Percentiles rank a stretch among this genome's conserved stretches.
Conservation (phyloP, 2,329 filamentous ascomycete genomes). For the Neocatenulostroma microsporum region DNA sequence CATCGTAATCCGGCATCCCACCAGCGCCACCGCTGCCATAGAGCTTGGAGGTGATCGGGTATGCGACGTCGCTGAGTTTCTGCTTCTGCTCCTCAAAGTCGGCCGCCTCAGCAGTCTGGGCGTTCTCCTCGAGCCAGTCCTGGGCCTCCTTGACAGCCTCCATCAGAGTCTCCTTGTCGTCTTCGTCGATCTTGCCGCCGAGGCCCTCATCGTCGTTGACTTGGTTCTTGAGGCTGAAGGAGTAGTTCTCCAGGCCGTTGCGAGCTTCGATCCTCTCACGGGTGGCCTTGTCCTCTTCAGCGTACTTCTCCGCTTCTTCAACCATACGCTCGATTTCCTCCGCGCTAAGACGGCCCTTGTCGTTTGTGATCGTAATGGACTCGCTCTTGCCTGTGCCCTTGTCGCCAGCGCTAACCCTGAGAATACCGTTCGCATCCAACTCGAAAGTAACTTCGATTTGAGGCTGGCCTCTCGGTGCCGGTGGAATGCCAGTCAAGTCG, state of each 20-base stretch:
- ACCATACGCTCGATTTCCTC: conserved; percentile 99
- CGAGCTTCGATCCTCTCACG: conserved; percentile 94
- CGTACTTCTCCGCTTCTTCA: conserved; percentile 94
- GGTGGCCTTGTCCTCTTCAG: conserved; percentile 98
- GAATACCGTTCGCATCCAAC: conserved; percentile 95
- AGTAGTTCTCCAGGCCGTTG: conserved; percentile 98
- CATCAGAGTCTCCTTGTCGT: conserved; percentile 94
- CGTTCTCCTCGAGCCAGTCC: conserved; percentile 97
- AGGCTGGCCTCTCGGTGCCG: conserved; percentile 89
- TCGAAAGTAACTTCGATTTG: conserved; percentile 98
- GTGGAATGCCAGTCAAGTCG: conserved; percentile 91
- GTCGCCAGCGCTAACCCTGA: conserved; percentile 91
- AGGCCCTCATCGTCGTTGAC: conserved; percentile 94
- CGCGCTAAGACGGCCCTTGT: conserved; percentile 92
- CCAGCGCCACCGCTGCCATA: conserved; percentile 55
- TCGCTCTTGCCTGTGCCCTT: conserved; percentile 98
- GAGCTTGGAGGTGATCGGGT: conserved; percentile 98
- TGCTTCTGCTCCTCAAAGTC: conserved; percentile 99
- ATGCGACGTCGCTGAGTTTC: conserved; percentile 93
- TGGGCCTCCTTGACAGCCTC: conserved; percentile 95
- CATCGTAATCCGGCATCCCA: conserved; percentile 55
- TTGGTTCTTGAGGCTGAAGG: conserved; percentile 98
- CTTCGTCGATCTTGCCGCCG: conserved; percentile 95
- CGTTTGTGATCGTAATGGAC: conserved; percentile 98
- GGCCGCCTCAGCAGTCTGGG: conserved; percentile 72